Base-by-base conservation (phyloP, 1,284 basidiomycete genomes). In the Austroboletus novae-zelandiae region DNA sequence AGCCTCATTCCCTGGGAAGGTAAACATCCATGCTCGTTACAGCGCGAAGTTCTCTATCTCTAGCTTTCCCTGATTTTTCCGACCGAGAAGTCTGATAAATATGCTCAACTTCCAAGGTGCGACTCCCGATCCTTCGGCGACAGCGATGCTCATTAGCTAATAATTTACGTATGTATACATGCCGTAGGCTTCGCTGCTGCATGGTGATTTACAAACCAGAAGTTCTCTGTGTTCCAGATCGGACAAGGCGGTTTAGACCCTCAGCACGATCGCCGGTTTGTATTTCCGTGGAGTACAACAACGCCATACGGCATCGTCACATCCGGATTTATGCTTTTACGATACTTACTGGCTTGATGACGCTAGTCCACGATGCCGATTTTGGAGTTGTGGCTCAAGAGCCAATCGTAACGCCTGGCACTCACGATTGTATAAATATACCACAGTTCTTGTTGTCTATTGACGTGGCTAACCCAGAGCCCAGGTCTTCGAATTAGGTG, bases 1-100 rank as follows among this genome's bases (percentile, higher is more conserved):
- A 46, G 65, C 57, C 66, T 69, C 63, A 68, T 65, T 65, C 66
- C 63, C 63, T 66, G 64, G 59, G 65, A 11, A 67, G 47, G 69
- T 40, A 9, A 47, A 53, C 2, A 10, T 49, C 43, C 62, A 49
- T 29, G 45, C 47, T 67, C 46, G 53, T 49, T 29, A 34, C 7
- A 13, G 42, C 25, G 20, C 30, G 47, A 41, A 20, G 9, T 32
- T 2, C 32, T 39, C 25, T 27, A 23, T 42, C 40, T 34, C 20
- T 27, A 36, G 34, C 25, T 34, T 17, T 36, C 40, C 18, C 44
- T 27, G 34, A 27, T 29, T 31, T 48, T 40, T 36, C 23, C 9
- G 40, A n/a, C 14, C 27, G 42, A 20, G 31, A 25, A 18, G 18
- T 4, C 15, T 13, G 25, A 6, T 27, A 27, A 27, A 27, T 6